These are phyloP conservation scores for Aureoboletus auriporus DNA, from an alignment of 768 basidiomycete species.

Conservation along the genomic window DNA sequence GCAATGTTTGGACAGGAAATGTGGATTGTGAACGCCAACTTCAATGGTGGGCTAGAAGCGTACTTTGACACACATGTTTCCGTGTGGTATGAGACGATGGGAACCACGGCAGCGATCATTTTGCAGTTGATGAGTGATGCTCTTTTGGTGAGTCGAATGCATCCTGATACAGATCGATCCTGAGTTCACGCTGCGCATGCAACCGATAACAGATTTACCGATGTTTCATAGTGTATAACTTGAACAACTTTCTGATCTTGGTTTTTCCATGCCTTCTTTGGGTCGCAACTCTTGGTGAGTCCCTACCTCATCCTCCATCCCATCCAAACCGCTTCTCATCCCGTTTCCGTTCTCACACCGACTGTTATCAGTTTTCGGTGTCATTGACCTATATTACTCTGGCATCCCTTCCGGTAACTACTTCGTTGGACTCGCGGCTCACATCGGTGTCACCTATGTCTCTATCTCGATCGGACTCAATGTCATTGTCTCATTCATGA, in stretches of 20 bases:
- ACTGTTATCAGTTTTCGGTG: neutral
- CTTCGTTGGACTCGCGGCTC: conserved; percentile 4
- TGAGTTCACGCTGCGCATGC: no score
- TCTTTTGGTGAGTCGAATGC: conserved; percentile 25
- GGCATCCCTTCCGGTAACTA: conserved; percentile 2
- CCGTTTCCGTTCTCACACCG: neutral
- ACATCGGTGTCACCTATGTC: conserved; percentile 8
- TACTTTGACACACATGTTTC: conserved; percentile 24
- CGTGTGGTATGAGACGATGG: conserved; percentile 22
- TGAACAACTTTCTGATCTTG: neutral
- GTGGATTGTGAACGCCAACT: conserved; percentile 30
- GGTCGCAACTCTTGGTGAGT: neutral
- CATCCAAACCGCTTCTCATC: neutral
- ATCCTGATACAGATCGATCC: no score
- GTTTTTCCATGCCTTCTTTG: conserved; percentile 7
- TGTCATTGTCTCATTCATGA: conserved; percentile 2
- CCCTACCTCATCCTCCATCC: neutral
- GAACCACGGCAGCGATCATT: conserved; percentile 21
- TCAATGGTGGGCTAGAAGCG: conserved; percentile 27
- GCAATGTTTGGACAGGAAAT: conserved; percentile 22
- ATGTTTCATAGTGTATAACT: conserved; percentile 29
- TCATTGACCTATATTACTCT: neutral
- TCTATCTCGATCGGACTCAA: conserved; percentile 11
- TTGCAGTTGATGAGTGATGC: conserved; percentile 30
- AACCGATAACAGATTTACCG: conserved; percentile 29